Evolutionary conservation across 2,329 filamentous ascomycete genomes (phyloP).

Genomic region (Botrytis byssoidea): DNA sequence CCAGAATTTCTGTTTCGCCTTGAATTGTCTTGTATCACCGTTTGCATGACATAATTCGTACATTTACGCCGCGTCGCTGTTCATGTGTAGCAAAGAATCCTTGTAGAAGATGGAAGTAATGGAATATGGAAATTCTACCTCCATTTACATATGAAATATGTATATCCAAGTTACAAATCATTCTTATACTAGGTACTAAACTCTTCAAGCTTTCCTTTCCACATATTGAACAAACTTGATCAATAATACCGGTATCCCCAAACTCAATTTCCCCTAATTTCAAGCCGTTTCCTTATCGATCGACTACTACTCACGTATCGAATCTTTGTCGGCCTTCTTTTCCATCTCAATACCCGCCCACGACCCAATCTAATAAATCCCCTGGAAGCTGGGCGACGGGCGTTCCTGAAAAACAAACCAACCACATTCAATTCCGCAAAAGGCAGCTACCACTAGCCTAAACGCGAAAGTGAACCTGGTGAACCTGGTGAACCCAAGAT

Average conservation of each 20-base stretch:
- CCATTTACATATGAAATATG: too few relatives aligned
- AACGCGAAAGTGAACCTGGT: slow-evolving; percentile 4
- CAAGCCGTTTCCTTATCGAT: not conserved
- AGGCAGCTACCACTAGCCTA: not conserved
- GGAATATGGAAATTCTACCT: not conserved
- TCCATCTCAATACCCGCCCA: not conserved
- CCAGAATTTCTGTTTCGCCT: not conserved
- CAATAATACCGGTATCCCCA: not conserved
- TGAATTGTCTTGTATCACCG: not conserved
- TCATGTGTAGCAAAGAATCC: not conserved
- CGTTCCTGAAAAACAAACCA: slow-evolving; percentile 7
- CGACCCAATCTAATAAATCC: not conserved
- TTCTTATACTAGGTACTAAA: not conserved
- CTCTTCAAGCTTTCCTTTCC: not conserved
- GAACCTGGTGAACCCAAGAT: slow-evolving; percentile 1
- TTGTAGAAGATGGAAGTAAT: not conserved
- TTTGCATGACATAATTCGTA: not conserved
- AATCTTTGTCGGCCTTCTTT: not conserved
- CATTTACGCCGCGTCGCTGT: not conserved
- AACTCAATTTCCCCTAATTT: not conserved
- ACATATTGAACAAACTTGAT: not conserved
- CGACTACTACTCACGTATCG: not conserved
- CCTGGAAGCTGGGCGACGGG: not conserved
- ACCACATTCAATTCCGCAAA: not conserved
- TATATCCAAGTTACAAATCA: not conserved